A percentile compares a stretch with the other conserved stretches of the same genome.
These are phyloP conservation scores for Dimargaris cristalligena DNA, from an alignment of 192 early-diverging fungal genomes.

Conservation along the genomic window DNA sequence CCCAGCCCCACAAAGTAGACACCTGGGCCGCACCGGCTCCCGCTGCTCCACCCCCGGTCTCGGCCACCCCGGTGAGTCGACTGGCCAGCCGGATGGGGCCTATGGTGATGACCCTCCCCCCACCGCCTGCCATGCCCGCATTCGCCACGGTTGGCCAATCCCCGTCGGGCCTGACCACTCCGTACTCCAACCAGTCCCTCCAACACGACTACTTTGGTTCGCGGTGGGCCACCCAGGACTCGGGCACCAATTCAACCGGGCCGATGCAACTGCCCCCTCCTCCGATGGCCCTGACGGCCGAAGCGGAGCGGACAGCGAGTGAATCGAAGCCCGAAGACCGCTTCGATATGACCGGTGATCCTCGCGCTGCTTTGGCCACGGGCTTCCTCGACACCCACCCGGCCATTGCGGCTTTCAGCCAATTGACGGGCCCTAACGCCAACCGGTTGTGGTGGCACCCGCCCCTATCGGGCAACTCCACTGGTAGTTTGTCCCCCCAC, in stretches of 20 bases:
- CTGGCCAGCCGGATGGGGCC: background rate
- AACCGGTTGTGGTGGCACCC: too few species aligned
- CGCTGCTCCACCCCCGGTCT: background rate
- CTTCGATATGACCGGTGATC: too few species aligned
- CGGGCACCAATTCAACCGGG: too few species aligned
- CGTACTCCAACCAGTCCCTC: background rate
- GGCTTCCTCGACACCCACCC: too few species aligned
- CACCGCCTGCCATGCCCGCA: background rate
- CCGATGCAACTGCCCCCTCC: background rate
- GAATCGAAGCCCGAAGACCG: too few species aligned
- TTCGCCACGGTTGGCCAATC: conserved; percentile 3
- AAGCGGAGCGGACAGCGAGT: too few species aligned
- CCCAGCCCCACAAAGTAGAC: too few species aligned
- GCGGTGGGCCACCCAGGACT: background rate
- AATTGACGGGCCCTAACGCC: too few species aligned
- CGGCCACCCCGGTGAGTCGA: background rate
- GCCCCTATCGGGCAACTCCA: too few species aligned
- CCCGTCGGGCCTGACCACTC: conserved; percentile 6
- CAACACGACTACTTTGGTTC: conserved; percentile 1
- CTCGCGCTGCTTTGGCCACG: too few species aligned
- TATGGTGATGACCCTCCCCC: conserved; percentile 2
- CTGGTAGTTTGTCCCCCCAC: background rate
- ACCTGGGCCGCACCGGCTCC: background rate
- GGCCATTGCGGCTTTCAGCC: too few species aligned
- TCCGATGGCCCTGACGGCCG: background rate